phyloP scores from a whole-genome alignment of 148 eudicot species.

The Rhododendron molle region DNA sequence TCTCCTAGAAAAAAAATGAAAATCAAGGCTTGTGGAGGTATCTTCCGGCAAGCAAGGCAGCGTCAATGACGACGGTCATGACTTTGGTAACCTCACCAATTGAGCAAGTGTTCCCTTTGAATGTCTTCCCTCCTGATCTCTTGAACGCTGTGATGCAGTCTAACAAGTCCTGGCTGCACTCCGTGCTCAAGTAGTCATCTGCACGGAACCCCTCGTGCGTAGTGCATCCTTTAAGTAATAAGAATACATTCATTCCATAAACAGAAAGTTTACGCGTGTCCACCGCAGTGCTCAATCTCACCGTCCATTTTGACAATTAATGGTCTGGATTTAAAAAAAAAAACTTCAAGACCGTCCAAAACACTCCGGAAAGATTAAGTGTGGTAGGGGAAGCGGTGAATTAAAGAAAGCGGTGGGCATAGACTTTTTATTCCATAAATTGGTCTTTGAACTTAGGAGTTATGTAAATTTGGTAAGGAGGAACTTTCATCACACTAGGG shows the following conservation, averaged over 20 bases:
- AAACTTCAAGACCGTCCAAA: too few species aligned
- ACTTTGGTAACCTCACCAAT: conserved; percentile 42
- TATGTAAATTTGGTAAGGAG: not conserved
- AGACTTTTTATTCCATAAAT: not conserved
- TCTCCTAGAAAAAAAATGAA: not conserved
- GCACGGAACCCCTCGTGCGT: conserved; percentile 5
- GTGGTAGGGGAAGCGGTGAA: too few species aligned
- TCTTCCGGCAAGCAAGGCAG: conserved; percentile 55
- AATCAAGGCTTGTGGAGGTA: conserved; percentile 7
- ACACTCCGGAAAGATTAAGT: too few species aligned
- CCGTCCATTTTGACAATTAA: too few species aligned
- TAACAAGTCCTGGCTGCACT: conserved; percentile 43
- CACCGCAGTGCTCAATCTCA: too few species aligned
- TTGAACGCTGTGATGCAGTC: conserved; percentile 36
- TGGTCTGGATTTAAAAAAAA: too few species aligned
- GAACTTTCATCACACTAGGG: too few species aligned
- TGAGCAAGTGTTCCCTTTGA: conserved; percentile 50
- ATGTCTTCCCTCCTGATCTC: conserved; percentile 32
- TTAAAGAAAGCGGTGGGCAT: too few species aligned
- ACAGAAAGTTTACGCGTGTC: too few species aligned
- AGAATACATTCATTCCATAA: too few species aligned
- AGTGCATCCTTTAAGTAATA: not conserved
- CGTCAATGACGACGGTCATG: conserved; percentile 41
- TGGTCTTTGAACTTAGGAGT: not conserved
- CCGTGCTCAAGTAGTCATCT: conserved; percentile 52